Evolutionary conservation across 106 monocot species (phyloP).

Genomic region (Dactylorhiza incarnata): DNA sequence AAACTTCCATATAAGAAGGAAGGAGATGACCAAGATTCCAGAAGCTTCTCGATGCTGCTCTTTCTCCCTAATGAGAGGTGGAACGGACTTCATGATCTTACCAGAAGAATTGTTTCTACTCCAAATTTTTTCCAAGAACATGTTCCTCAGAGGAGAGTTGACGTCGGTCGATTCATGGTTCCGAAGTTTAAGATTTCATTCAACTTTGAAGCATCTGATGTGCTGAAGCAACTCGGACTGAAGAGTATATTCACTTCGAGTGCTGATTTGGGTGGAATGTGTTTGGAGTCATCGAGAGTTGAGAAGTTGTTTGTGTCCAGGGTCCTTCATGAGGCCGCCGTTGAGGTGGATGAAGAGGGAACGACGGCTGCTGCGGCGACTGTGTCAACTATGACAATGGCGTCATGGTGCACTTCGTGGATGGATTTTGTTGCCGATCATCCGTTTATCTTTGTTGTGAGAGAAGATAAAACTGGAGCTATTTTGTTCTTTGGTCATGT

Average conservation of each 20-base stretch:
- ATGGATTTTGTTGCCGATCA: conserved; percentile 29
- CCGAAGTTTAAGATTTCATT: conserved; percentile 33
- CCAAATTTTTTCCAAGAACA: conserved; percentile 15
- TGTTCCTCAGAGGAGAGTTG: neutral
- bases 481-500: conserved; percentile 22
- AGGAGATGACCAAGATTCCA: neutral
- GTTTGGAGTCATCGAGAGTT: neutral
- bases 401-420: neutral
- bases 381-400: neutral
- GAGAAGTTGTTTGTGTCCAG: conserved; percentile 7
- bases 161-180: conserved; percentile 18
- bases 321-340: conserved; percentile 15
- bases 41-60: conserved; percentile 22
- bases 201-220: conserved; percentile 12
- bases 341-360: conserved; percentile 29
- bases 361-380: conserved; percentile 25
- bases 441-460: conserved; percentile 36
- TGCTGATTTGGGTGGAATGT: conserved; percentile 22
- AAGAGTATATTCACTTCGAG: neutral
- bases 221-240: conserved; percentile 8
- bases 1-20: conserved; percentile 11
- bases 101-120: neutral
- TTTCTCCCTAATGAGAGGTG: conserved; percentile 25
- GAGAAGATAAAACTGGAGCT: conserved; percentile 13
- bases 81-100: conserved; percentile 16